Evolutionary conservation across 106 monocot genomes (phyloP).

Genomic region (Xerophyta viscosa): DNA sequence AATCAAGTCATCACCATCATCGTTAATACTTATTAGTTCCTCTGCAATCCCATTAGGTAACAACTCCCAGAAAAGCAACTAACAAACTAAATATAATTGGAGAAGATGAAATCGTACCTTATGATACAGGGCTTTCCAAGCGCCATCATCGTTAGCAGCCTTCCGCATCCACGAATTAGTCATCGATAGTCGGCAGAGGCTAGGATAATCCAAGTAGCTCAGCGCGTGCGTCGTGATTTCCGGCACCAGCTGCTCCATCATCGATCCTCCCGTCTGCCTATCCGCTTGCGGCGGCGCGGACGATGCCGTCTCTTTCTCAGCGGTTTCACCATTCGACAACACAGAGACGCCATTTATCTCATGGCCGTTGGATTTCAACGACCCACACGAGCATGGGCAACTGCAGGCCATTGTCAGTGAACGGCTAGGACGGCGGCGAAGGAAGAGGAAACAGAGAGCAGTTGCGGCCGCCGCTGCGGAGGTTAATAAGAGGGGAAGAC

Average conservation of each 20-base stretch:
- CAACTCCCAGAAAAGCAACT: background rate
- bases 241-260: slow-evolving; percentile 56
- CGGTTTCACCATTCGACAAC: background rate
- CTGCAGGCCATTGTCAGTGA: background rate
- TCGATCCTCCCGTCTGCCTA: slow-evolving; percentile 27
- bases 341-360: too few relatives aligned
- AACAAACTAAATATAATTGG: background rate
- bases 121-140: slow-evolving; percentile 48
- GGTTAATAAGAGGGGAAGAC: too few relatives aligned
- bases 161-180: slow-evolving; percentile 46
- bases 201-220: slow-evolving; percentile 38
- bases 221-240: slow-evolving; percentile 44
- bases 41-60: background rate
- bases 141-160: slow-evolving; percentile 41
- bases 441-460: background rate
- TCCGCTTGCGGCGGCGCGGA: background rate
- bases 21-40: too few relatives aligned
- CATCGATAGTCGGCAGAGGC: slow-evolving; percentile 43
- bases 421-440: background rate
- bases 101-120: slow-evolving; percentile 19
- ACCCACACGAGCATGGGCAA: background rate
- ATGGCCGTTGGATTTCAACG: background rate
- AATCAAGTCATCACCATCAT: too few relatives aligned
- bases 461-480: too few relatives aligned
- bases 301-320: too few relatives aligned